Evolutionary conservation across 768 basidiomycete genomes (phyloP), one percentile per base, ranked within the genome.

Genomic region (Collybiopsis confluens): DNA sequence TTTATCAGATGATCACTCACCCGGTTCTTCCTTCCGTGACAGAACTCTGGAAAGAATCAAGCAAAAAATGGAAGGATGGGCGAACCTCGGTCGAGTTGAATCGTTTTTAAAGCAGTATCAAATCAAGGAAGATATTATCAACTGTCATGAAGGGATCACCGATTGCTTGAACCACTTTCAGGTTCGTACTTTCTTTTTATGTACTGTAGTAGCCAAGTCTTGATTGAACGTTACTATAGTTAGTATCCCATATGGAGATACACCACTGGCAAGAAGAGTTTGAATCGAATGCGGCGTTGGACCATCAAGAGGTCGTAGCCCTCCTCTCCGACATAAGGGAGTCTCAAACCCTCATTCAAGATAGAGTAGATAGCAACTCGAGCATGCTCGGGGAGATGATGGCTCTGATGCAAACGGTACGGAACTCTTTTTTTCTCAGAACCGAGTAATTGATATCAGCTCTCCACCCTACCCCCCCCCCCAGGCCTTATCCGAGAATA

Each of bases 201-300:
- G 11, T 27, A 2, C 24, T 18, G 11, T 1, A 49, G 23, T 33
- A 21, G 52, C 47, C 13, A 21, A 8, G 33, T 43, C 52, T 10
- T 52, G 21, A 30, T 48, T 26, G 36, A 27, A 15, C 50, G 36
- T n/a, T 41, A 24, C 27, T 27, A 15, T 52, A 81, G 81, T 57
- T 83, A 43, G 64, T 65, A 15, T 76, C 79, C 20, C 72, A 75
- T 23, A 59, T 75, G 4, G 77, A 76, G 38, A 70, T 77, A 16
- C 74, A 71, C 41, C 62, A 64, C 7, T 83, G 81, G 81, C 79
- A 81, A 57, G 57, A 62, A 6, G 71, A 75, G 27, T 73, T 79
- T 56, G 60, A 63, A 38, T 60, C 59, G 13, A 76, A 73, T 38
- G 59, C 60, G 7, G 64, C 70, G 54, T 67, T 62, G 11, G 81